Evolutionary conservation across 768 basidiomycete species (phyloP).

Genomic region (Dendrothele bispora): DNA sequence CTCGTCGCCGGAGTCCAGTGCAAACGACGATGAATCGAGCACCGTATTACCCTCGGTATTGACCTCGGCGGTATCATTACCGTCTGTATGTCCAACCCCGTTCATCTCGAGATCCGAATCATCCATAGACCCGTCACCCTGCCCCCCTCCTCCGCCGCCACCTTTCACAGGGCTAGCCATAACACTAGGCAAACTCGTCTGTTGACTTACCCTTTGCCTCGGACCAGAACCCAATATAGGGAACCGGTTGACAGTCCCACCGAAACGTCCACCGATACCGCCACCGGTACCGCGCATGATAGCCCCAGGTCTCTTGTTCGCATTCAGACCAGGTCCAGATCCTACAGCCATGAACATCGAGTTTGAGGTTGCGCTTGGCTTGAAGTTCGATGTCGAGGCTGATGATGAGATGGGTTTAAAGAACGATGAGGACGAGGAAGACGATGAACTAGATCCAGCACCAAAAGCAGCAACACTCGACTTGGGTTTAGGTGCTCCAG

Average conservation of each 20-base stretch:
- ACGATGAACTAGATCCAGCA: background rate
- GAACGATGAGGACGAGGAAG: background rate
- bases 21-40: too few relatives aligned
- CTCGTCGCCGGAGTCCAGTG: too few relatives aligned
- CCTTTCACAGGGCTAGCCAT: slow-evolving; percentile 52
- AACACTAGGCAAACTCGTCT: slow-evolving; percentile 45
- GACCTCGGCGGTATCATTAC: too few relatives aligned
- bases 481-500: slow-evolving; percentile 10
- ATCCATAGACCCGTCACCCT: slow-evolving; percentile 2
- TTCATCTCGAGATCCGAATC: slow-evolving; percentile 6
- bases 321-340: background rate
- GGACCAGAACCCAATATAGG: slow-evolving; percentile 22
- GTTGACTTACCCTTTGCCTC: slow-evolving; percentile 42
- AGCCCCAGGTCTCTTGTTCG: background rate
- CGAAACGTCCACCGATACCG: background rate
- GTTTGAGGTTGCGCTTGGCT: background rate
- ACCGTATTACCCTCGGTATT: too few relatives aligned
- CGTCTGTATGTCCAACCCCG: too few relatives aligned
- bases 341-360: background rate
- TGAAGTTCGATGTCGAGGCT: background rate
- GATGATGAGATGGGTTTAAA: background rate
- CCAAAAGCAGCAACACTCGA: slow-evolving; percentile 13
- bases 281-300: slow-evolving; percentile 3
- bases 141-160: slow-evolving; percentile 9
- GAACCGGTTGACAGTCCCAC: slow-evolving; percentile 9